Evolutionary conservation across 2,329 filamentous ascomycete genomes (phyloP).

Genomic region (Pleoardoris graminearum): DNA sequence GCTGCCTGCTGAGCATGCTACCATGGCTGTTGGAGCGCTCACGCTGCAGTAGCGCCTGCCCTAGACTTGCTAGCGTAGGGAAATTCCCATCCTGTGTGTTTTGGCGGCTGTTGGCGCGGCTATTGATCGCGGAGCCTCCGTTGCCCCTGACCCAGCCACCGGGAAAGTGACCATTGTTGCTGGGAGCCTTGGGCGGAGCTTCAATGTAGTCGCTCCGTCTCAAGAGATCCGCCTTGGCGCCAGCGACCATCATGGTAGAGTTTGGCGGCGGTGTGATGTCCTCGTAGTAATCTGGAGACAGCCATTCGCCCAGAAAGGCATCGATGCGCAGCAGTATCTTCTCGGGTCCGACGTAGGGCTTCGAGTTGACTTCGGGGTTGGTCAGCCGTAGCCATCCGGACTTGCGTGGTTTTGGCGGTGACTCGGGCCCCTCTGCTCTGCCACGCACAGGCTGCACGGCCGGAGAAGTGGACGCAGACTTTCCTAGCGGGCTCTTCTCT

Average conservation of each 20-base stretch:
- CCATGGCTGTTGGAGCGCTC: constrained; percentile 53
- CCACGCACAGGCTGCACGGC: constrained; percentile 24
- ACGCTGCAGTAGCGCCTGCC: constrained; percentile 46
- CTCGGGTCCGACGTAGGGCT: constrained; percentile 40
- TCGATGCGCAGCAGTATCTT: constrained; percentile 71
- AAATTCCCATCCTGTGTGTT: constrained; percentile 26
- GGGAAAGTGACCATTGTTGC: constrained; percentile 54
- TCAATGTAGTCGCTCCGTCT: constrained; percentile 70
- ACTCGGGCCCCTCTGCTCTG: constrained; percentile 27
- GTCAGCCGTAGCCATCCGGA: constrained; percentile 4
- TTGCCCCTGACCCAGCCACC: constrained; percentile 58
- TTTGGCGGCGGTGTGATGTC: constrained; percentile 86
- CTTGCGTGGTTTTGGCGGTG: not conserved
- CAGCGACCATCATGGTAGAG: constrained; percentile 83
- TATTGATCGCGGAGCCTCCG: constrained; percentile 13
- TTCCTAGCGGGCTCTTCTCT: constrained; percentile 20
- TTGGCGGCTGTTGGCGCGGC: constrained; percentile 21
- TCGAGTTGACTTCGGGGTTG: constrained; percentile 39
- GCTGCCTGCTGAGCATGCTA: constrained; percentile 21
- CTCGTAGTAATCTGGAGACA: constrained; percentile 91
- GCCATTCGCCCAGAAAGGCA: constrained; percentile 93
- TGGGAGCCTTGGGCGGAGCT: constrained; percentile 45
- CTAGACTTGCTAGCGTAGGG: constrained; percentile 40
- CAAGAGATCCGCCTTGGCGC: constrained; percentile 84
- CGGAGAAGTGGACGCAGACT: constrained; percentile 20